Conservation (phyloP, 768 basidiomycete species). For the Boletus rubropictus region DNA sequence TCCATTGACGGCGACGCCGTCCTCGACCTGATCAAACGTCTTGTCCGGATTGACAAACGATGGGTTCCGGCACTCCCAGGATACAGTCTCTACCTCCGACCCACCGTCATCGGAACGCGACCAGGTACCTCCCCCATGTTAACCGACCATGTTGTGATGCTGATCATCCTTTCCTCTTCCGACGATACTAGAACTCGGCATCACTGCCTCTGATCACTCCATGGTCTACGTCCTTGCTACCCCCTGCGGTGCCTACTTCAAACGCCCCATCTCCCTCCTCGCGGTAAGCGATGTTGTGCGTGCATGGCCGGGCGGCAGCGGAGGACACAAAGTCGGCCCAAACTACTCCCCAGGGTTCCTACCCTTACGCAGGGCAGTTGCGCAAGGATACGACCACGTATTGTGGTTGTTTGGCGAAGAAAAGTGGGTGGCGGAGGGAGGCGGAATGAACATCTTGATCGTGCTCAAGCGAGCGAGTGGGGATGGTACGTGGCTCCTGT, state of each 20-base stretch:
- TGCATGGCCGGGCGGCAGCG: constrained; percentile 78
- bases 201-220: constrained; percentile 73
- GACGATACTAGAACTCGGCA: constrained; percentile 45
- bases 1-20: constrained; percentile 43
- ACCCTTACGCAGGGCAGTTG: constrained; percentile 60
- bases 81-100: constrained; percentile 83
- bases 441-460: constrained; percentile 79
- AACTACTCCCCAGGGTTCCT: constrained; percentile 60
- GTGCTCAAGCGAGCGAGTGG: constrained; percentile 57
- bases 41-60: constrained; percentile 64
- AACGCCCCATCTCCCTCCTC: constrained; percentile 48
- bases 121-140: constrained; percentile 24
- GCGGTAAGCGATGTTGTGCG: constrained; percentile 72
- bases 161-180: neutral
- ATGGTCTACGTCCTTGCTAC: constrained; percentile 81
- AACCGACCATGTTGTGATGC: neutral
- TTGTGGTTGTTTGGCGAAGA: constrained; percentile 72
- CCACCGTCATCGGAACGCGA: constrained; percentile 57
- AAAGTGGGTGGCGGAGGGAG: constrained; percentile 50
- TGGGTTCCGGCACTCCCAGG: constrained; percentile 79
- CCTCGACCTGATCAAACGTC: constrained; percentile 52
- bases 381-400: constrained; percentile 69
- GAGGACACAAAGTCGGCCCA: constrained; percentile 54
- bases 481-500: constrained; percentile 28
- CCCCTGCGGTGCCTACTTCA: constrained; percentile 49